A percentile compares a stretch with the other conserved stretches of the same genome.
Evolutionary conservation across 1,139 yeast species (phyloP).

Genomic region (Diutina siamensis): DNA sequence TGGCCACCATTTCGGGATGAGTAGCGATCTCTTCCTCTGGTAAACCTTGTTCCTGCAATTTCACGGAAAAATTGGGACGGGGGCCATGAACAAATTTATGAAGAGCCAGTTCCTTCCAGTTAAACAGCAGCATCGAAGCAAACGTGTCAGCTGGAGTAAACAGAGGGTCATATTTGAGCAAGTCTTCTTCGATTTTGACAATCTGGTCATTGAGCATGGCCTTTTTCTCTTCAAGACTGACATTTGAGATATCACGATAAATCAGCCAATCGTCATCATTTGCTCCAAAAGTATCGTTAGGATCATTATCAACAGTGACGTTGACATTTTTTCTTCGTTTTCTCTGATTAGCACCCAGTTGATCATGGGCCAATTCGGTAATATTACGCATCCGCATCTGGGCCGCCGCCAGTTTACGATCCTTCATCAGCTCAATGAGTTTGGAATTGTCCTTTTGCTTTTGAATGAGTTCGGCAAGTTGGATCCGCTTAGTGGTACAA

Average conservation of each 20-base stretch:
- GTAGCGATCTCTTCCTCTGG: constrained; percentile 32
- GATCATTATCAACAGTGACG: constrained; percentile 70
- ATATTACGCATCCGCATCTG: constrained; percentile 88
- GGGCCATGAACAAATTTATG: constrained; percentile 90
- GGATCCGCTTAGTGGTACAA: constrained; percentile 59
- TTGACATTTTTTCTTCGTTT: constrained; percentile 43
- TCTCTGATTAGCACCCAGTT: constrained; percentile 23
- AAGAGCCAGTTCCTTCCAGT: constrained; percentile 71
- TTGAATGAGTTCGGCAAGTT: constrained; percentile 45
- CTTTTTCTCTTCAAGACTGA: constrained; percentile 59
- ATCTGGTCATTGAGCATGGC: constrained; percentile 59
- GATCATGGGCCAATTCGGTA: constrained; percentile 79
- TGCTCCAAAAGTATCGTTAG: constrained; percentile 91
- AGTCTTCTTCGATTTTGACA: constrained; percentile 55
- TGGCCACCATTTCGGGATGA: constrained; percentile 32
- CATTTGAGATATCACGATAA: constrained; percentile 72
- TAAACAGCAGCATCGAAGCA: constrained; percentile 59
- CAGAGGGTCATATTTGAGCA: constrained; percentile 71
- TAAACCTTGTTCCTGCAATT: constrained; percentile 33
- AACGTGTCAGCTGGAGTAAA: constrained; percentile 79
- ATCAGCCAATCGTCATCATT: constrained; percentile 94
- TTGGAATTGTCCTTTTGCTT: constrained; percentile 57
- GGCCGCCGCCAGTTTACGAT: constrained; percentile 83
- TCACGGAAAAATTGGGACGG: constrained; percentile 39
- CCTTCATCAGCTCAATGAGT: constrained; percentile 67